Evolutionary conservation across 1,284 basidiomycete species (phyloP).

Genomic region (Vanrija sp.): DNA sequence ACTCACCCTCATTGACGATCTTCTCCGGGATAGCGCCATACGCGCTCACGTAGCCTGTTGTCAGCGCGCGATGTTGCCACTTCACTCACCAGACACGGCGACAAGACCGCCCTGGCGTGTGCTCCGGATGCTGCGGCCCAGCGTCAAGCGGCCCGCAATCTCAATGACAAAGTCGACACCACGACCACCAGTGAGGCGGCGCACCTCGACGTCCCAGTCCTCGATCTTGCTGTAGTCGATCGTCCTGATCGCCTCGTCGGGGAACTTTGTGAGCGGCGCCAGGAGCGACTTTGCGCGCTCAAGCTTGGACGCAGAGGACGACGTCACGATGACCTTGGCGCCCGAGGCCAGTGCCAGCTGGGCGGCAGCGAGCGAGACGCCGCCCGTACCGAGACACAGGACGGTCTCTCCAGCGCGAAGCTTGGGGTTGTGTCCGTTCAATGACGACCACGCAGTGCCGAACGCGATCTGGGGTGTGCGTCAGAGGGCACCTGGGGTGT

Average conservation of each 20-base stretch:
- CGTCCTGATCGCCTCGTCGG: conserved; percentile 26
- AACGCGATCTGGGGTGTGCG: conserved; percentile 22
- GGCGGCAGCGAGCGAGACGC: conserved; percentile 50
- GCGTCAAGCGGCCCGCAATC: conserved; percentile 38
- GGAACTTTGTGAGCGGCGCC: conserved; percentile 20
- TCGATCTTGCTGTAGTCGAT: conserved; percentile 40
- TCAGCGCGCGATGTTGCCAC: conserved; percentile 1
- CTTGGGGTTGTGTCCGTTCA: conserved; percentile 45
- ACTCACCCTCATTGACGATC: conserved; percentile 30
- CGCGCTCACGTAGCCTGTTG: conserved; percentile 26
- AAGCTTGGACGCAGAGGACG: conserved; percentile 47
- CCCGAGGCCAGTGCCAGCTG: conserved; percentile 46
- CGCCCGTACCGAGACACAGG: conserved; percentile 50
- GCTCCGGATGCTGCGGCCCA: conserved; percentile 30
- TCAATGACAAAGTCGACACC: conserved; percentile 45
- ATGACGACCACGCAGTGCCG: conserved; percentile 49
- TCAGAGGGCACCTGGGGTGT: no score
- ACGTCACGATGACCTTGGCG: conserved; percentile 48
- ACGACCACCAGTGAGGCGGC: conserved; percentile 35
- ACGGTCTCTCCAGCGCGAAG: conserved; percentile 49
- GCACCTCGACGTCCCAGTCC: conserved; percentile 47
- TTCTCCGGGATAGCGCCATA: conserved; percentile 27
- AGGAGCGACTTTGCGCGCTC: conserved; percentile 32
- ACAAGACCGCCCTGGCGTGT: conserved; percentile 32
- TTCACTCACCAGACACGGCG: conserved; percentile 30